Evolutionary conservation across 1,284 basidiomycete genomes (phyloP), one percentile per base, ranked within the genome.

Genomic region (Mycena citricolor): DNA sequence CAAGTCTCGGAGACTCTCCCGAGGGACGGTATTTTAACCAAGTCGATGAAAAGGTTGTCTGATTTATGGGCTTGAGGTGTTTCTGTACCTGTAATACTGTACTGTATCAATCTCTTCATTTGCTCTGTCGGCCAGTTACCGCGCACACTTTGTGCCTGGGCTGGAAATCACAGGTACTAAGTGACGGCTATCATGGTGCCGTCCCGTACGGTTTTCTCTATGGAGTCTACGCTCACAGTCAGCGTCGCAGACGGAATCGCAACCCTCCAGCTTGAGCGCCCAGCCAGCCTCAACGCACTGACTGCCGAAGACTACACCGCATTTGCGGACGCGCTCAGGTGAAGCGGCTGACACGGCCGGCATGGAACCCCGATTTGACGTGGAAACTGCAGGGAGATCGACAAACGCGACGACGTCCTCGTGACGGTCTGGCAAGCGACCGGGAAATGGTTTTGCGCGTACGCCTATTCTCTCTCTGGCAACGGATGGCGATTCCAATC

Each of bases 391-490:
- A 66, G 80, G 49, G 69, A 71, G 8, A 74, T 85, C 19, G 79
- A 86, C 61, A 61, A 68, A 44, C 70, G 76, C 32, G 70, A 76
- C 2, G 83, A 86, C 55, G 81, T 86, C 10, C 46, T 82, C 21
- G 73, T 76, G 16, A 86, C 83, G 2, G 63, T 86, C 7, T 77
- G 81, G 75, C 83, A 84, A 85, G 83, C 80, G 7, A 79, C 68
- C 26, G 83, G 83, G 1, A 74, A 68, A 45, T 86, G 81, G 81
- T 86, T 86, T 60, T 86, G 81, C 65, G 74, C 83, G 83, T 86
- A 58, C 58, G 81, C 63, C 17, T 13, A 4, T 28, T 37, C 37
- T 32, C 28, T 31, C 25, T 28, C 8, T 31, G 2, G 38, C 85
- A 47, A 66, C 79, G 49, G 69, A 71, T n/a, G 31, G 37, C 34